A percentile compares a stretch with the other conserved stretches of the same genome.
These are phyloP conservation scores for Solanum chacoense DNA, from an alignment of 305 asterid species.

Conservation along the genomic window DNA sequence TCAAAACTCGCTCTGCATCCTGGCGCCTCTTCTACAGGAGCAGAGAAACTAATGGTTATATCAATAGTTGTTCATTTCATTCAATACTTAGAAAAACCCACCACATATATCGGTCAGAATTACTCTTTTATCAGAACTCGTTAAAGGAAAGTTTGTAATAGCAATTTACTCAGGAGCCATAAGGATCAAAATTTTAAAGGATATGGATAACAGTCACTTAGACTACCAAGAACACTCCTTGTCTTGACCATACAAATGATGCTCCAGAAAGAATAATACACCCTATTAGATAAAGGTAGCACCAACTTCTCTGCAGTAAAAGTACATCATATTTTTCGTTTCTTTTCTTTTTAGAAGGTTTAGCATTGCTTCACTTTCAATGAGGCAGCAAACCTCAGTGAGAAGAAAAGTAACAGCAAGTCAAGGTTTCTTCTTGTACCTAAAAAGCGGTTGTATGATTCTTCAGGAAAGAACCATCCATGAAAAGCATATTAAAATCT, in stretches of 20 bases:
- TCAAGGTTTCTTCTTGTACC: background rate
- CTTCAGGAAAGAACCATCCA: background rate
- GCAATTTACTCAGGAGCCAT: background rate
- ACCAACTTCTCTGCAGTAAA: background rate
- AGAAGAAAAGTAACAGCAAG: background rate
- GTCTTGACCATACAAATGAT: background rate
- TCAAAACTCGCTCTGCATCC: conserved; percentile 35
- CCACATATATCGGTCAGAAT: background rate
- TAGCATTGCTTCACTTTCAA: background rate
- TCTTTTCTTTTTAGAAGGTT: background rate
- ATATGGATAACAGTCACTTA: background rate
- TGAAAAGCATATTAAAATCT: background rate
- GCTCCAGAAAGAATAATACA: background rate
- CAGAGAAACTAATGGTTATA: conserved; percentile 8
- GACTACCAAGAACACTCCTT: background rate
- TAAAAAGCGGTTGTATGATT: background rate
- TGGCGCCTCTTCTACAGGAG: conserved; percentile 44
- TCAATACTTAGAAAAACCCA: background rate
- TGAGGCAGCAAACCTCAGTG: background rate
- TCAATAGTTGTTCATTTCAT: background rate
- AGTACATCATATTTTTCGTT: background rate
- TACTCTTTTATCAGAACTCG: background rate
- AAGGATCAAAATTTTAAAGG: background rate
- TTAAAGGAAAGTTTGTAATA: background rate
- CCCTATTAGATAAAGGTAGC: background rate